These are phyloP conservation scores for Cyclotella cryptica DNA, from an alignment of 108 stramenopile genomes.

Conservation along the genomic window DNA sequence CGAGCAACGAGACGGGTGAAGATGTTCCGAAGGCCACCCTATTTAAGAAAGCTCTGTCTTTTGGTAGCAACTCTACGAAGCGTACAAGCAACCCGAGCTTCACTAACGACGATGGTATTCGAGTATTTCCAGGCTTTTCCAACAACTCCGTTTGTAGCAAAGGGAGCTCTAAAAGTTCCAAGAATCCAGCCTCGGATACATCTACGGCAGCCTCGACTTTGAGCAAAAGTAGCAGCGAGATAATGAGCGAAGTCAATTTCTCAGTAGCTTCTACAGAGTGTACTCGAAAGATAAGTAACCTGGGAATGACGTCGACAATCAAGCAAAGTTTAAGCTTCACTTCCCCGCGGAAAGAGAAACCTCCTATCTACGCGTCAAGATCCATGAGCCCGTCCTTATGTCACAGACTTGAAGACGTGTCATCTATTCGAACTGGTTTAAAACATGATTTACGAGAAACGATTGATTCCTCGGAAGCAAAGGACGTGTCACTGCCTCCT, in stretches of 20 bases:
- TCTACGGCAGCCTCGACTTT: conserved; percentile 6
- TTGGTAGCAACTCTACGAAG: neutral
- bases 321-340: neutral
- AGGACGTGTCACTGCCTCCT: conserved; percentile 2
- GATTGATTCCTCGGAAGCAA: neutral
- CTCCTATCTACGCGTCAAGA: neutral
- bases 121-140: neutral
- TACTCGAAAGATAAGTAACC: neutral
- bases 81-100: neutral
- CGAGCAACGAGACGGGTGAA: neutral
- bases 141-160: neutral
- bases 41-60: neutral
- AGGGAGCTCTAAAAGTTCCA: neutral
- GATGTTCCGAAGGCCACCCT: neutral
- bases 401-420: neutral
- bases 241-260: conserved; percentile 1
- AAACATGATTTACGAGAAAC: neutral
- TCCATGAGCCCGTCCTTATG: conserved; percentile 4
- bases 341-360: neutral
- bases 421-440: neutral
- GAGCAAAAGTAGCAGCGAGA: conserved; percentile 9
- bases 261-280: neutral
- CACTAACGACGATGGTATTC: neutral
- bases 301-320: neutral
- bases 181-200: conserved; percentile 7